These are phyloP conservation scores for Metschnikowia drakensbergensis DNA, from an alignment of 805 yeast species.

Conservation along the genomic window DNA sequence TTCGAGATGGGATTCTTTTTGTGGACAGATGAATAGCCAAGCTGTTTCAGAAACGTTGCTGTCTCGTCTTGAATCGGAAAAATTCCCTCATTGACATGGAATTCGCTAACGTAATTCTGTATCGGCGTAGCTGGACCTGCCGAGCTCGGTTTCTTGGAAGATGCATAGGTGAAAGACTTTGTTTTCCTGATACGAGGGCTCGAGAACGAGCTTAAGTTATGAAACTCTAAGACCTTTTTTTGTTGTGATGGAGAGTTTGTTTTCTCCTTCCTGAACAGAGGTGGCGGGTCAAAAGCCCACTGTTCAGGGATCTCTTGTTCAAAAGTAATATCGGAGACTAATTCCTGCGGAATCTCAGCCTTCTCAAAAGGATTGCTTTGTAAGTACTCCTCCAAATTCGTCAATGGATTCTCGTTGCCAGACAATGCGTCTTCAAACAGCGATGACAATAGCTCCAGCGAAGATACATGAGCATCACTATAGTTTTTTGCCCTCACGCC, in stretches of 20 bases:
- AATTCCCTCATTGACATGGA: conserved; percentile 13
- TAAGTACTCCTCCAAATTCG: conserved; percentile 2
- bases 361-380: conserved; percentile 4
- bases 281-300: background rate
- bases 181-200: conserved; percentile 6
- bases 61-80: conserved; percentile 18
- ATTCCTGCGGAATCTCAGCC: background rate
- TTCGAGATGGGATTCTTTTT: conserved; percentile 11
- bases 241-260: background rate
- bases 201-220: background rate
- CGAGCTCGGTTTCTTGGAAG: conserved; percentile 3
- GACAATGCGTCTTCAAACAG: background rate
- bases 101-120: conserved; percentile 17
- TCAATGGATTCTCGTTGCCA: background rate
- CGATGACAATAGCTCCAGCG: background rate
- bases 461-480: background rate
- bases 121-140: conserved; percentile 12
- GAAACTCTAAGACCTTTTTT: background rate
- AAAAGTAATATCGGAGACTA: background rate
- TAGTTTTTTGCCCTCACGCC: background rate
- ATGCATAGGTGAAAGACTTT: conserved; percentile 7
- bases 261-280: background rate
- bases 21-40: conserved; percentile 4
- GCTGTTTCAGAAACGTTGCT: conserved; percentile 13
- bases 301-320: background rate